Conservation (phyloP, 176 grass and related monocot species). For the Triticum monococcum region DNA sequence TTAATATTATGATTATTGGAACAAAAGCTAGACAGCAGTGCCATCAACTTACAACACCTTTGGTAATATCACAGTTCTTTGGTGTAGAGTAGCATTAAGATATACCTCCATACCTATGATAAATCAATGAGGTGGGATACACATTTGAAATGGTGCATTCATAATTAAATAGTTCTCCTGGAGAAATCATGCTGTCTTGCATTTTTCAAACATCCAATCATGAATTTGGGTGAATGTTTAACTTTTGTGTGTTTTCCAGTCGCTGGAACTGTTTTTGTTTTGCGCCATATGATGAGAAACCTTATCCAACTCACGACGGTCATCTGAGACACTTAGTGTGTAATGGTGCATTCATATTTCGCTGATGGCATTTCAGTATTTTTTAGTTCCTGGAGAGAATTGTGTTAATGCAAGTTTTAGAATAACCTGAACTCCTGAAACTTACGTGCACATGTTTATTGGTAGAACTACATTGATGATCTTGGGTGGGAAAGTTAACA, state of each 20-base stretch:
- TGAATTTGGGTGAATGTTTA: background rate
- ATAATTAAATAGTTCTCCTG: background rate
- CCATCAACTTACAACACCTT: background rate
- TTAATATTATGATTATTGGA: too few species aligned
- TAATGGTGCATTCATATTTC: slow-evolving; percentile 55
- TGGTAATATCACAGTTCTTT: background rate
- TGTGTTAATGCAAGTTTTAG: background rate
- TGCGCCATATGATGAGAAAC: slow-evolving; percentile 69
- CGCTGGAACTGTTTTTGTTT: background rate
- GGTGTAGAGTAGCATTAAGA: background rate
- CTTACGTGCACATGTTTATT: background rate
- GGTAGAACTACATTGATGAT: background rate
- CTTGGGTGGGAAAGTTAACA: background rate
- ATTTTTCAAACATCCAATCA: background rate
- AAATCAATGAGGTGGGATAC: background rate
- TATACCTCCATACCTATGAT: background rate
- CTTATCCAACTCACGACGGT: slow-evolving; percentile 55
- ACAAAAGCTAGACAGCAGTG: background rate
- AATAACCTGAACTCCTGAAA: background rate
- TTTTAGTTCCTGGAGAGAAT: background rate
- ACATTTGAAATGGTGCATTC: background rate
- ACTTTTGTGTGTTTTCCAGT: background rate
- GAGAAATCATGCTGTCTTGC: background rate
- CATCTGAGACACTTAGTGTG: slow-evolving; percentile 68
- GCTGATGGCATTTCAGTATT: slow-evolving; percentile 47